Evolutionary conservation across 768 basidiomycete species (phyloP), one percentile per base, ranked within the genome.

Genomic region (Mycena floridula): DNA sequence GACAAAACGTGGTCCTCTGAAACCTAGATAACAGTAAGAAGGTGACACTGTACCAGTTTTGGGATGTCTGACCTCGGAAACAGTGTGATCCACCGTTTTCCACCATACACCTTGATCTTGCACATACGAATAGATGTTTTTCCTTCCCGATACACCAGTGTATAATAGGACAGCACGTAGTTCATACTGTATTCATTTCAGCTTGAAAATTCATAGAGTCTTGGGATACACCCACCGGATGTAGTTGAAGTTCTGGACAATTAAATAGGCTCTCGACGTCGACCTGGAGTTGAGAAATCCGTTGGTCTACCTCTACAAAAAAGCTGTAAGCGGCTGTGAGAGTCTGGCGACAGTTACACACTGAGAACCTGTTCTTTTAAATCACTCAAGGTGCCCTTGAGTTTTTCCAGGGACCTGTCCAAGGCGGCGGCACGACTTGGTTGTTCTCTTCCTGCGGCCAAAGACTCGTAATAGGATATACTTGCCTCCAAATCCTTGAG

Each of bases 161-260:
- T 89, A 85, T 37, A 88, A 68, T 28, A 90, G 69, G 4, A 89
- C 88, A 7, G 76, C 82, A 3, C 86, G 82, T 20, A 92, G 75
- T 50, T 89, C 86, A 54, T 90, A 92, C 87, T 90, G 32, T 9
- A n/a, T n/a, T n/a, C n/a, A n/a, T n/a, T n/a, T n/a, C n/a, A n/a
- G n/a, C 24, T 5, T 36, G n/a, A 24, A 12, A 12, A 13, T 21
- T 21, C 27, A 11, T 30, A 13, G 26, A 42, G 9, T 25, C 40
- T 40, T 5, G 27, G 46, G 18, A 7, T 23, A 8, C 28, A 65
- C 74, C 25, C 47, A 79, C 87, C 50, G 72, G 73, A 54, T 74
- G 69, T 40, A 74, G 62, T 52, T 82, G 79, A 26, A 90, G 59
- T 49, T 86, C 86, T 0, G 81, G 75, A 40, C 76, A 74, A 24